Base-by-base conservation (phyloP, 1,284 basidiomycete species). In the Sanghuangporus baumii region DNA sequence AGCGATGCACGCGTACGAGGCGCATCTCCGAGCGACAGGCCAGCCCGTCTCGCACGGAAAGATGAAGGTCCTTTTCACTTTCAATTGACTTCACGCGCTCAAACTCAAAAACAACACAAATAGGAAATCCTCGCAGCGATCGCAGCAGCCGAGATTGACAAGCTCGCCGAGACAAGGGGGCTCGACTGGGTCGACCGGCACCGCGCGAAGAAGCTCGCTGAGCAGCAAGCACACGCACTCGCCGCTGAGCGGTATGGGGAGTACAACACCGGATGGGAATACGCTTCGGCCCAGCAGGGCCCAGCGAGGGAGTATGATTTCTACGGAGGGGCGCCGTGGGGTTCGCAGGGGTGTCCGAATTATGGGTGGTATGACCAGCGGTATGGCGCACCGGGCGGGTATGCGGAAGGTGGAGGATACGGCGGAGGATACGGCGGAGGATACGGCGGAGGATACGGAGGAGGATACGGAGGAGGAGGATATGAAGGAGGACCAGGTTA, bases 101-200 rank as follows among this genome's bases (percentile, higher is more conserved):
- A 23, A 12, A 47, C 18, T 46, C 18, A 12, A 8, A 11, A 14
- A 36, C 31, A 4, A 54, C 3, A 12, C 26, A 18, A 23, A 6
- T 46, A 69, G 68, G 70, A 71, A 65, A 61, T 71, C 18, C 67
- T 71, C 47, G 69, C 69, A 6, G 67, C 65, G 11, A 68, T 70
- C 48, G 69, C 70, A n/a, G 66, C 70, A 14, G 69, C 70, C n/a
- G 70, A 71, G 57, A 67, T 71, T 40, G 69, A 70, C 62, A 70
- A 69, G 56, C 68, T 71, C 55, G 66, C 62, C 47, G 69, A 70
- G 57, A 70, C 69, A n/a, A 70, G 70, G 57, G 70, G 69, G 6
- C 64, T 71, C 55, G 67, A 68, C 64, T 68, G 61, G 64, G 31
- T 71, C 43, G 70, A 71, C 62, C 60, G 68, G 18, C 66, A 70